Evolutionary conservation across 257 asterid genomes (phyloP), one percentile per base, ranked within the genome.

Genomic region (Lavandula angustifolia): DNA sequence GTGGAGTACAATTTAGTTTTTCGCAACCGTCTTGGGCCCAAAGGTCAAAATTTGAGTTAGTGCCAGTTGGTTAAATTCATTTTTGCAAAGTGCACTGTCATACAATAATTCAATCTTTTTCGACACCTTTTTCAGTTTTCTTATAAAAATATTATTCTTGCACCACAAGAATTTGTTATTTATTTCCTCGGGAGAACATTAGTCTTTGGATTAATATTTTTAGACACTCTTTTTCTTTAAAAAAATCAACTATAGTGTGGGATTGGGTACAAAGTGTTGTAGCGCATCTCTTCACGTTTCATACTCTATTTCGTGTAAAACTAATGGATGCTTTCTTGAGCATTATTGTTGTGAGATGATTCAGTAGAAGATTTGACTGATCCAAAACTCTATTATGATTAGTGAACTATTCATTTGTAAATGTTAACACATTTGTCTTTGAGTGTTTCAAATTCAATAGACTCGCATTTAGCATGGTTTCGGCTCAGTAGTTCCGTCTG

Each of bases 111-210:
- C 42, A 37, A 17, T 62, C 1, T 46, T 63, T 3, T 3, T 14
- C 9, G 22, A 49, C 22, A 6, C 42, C 17, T 34, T 22, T 49
- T 6, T 38, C 14, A 42, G 10, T 3, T 42, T 42, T 4, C 12
- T 3, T 0, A 16, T 14, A 54, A 43, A 14, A 3, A 34, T 34
- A 12, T 46, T 5, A 33, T 38, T 38, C 65, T 46, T 54, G 64
- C 41, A 70, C 33, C 69, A 44, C 53, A 54, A 62, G 59, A 34
- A 8, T 35, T 46, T 22, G 17, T 11, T 7, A 32, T 52, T 61
- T 61, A n/a, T 11, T 34, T 49, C 27, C 27, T 22, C 22, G 2
- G 43, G 53, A 53, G 54, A 65, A 52, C 47, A 38, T 0, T 14
- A 46, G 53, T 54, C 51, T 53, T 44, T 54, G 50, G 55, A 58